Percentiles rank a stretch among this genome's conserved stretches.
phyloP scores from a whole-genome alignment of 768 basidiomycete species.

The Boletus patriciae region DNA sequence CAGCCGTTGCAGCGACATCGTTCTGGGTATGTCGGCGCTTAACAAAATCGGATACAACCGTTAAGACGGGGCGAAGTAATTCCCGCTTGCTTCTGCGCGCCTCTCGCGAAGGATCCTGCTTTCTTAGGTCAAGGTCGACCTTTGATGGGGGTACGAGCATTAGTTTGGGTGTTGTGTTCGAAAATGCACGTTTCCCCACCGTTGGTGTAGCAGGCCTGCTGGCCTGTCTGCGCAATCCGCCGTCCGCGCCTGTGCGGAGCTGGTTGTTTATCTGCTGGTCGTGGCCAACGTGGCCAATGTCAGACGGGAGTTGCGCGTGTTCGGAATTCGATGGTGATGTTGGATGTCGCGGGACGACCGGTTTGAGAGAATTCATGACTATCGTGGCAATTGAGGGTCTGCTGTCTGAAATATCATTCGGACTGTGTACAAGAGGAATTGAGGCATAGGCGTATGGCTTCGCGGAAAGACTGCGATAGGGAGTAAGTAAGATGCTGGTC shows the following conservation, averaged over 20 bases:
- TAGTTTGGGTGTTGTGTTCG: not conserved
- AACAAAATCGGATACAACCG: not conserved
- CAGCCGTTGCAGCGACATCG: not conserved
- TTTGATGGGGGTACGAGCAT: not conserved
- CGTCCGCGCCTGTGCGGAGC: not conserved
- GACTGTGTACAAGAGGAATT: not conserved
- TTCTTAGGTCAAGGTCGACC: not conserved
- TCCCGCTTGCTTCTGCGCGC: not conserved
- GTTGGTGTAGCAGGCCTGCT: no score
- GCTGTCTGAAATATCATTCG: not conserved
- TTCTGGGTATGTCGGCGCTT: not conserved
- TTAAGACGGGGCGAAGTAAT: not conserved
- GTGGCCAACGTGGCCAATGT: not conserved
- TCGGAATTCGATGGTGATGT: no score
- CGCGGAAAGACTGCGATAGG: no score
- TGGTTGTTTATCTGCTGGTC: not conserved
- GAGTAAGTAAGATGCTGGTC: no score
- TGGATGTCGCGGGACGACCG: no score
- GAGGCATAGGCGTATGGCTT: no score
- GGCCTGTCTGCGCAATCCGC: not conserved
- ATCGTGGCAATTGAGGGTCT: not conserved
- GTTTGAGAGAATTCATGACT: no score
- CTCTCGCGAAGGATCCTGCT: not conserved
- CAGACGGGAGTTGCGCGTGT: no score
- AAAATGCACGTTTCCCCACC: not conserved